Base-by-base conservation (phyloP, 2,329 filamentous ascomycete genomes). In the Hypoxylon sp. region DNA sequence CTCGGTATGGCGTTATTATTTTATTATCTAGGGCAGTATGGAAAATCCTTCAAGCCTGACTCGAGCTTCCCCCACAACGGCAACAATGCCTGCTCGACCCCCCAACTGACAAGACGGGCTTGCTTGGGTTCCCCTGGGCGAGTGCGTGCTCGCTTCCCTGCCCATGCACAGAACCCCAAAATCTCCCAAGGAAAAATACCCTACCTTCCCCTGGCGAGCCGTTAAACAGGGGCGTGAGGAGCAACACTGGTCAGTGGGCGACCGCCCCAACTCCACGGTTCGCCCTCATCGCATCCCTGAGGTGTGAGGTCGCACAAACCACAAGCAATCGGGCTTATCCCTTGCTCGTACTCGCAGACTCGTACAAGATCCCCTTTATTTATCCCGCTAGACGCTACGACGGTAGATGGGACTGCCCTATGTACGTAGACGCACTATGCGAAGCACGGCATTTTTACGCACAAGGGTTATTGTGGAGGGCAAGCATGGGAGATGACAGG, bases 221-320 rank as follows among this genome's bases (percentile, higher is more conserved):
- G 51, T 60, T 60, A 30, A 55, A 61, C 68, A 61, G 68, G 68
- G 68, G 65, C 57, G 46, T 52, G 38, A 62, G 51, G 23, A 59
- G 56, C 62, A 48, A 68, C 48, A 66, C 51, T 61, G 65, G 59
- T 46, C 52, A 59, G 32, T 55, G 57, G 57, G 58, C 51, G 46
- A 55, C 45, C 59, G 67, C 65, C 65, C 68, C 68, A 67, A 51
- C 68, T 71, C 68, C 68, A 71, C 68, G 68, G 68, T 71, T 71
- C 68, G 48, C 63, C 53, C 64, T 66, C 65, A 61, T 60, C 60
- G 56, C 62, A 71, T 69, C 68, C 68, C 68, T 71, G 68, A 71
- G 66, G 43, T 65, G 63, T 69, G 53, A 57, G 61, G 67, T 71
- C 63, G 60, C 63, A 71, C 68, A 71, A 71, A 71, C 66, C 68